Evolutionary conservation across 495 filamentous ascomycete species (phyloP), one percentile per base, ranked within the genome.

Genomic region (Penicillium atrosanguineum): DNA sequence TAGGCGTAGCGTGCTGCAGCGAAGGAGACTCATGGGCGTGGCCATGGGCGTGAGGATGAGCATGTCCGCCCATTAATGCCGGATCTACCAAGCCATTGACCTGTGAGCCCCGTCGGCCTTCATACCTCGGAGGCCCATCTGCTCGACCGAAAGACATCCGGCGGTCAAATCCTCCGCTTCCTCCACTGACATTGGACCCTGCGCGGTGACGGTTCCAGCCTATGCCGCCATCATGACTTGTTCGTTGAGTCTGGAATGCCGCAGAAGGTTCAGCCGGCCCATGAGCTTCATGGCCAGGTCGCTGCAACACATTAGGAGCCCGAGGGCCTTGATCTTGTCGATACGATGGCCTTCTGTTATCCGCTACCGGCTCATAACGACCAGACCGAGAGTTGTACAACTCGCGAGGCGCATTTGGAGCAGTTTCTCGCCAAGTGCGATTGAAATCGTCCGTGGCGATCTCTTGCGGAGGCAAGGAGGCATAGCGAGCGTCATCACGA

Each of bases 401-500:
- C 65, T 97, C 91, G 53, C 87, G 78, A 50, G 83, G 83, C 26
- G 74, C 74, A 19, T 75, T 81, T 9, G 82, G 76, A 39, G 86
- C 78, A 15, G 78, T 75, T 39, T 95, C 91, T 59, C 87, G 81
- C 86, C 89, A 95, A 19, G 84, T 81, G 50, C 95, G 83, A 64
- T 89, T 95, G 64, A 97, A 97, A 58, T 95, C 91, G 66, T 97
- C 94, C 6, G 93, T 90, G 8, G 90, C 90, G 60, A 97, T 94
- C 67, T 97, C 91, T 63, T 89, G 89, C 4, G 86, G 78, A 37
- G 75, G 74, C 60, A 71, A 50, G 71, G 76, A 46, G n/a, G 48
- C 62, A 47, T 57, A 53, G 4, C 52, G 47, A 31, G 47, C 56
- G 18, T 77, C 75, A 14, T 60, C 63, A n/a, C 52, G 55, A 36